phyloP scores from a whole-genome alignment of 2,329 filamentous ascomycete species.

The Microascus cirrosus region DNA sequence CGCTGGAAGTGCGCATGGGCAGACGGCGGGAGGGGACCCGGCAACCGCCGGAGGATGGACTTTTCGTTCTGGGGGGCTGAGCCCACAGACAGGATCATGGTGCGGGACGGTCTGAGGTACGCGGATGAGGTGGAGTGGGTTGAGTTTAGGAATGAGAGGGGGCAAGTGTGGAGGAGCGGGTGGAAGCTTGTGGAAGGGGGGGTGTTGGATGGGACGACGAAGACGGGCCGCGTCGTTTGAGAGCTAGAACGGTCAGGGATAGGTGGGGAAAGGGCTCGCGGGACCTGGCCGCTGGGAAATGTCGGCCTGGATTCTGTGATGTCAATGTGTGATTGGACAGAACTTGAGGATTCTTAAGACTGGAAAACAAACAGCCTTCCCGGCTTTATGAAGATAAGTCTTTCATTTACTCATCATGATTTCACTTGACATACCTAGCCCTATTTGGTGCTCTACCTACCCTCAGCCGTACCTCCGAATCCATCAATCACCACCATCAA shows the following conservation, averaged over 20 bases:
- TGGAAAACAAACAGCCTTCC: too few relatives aligned
- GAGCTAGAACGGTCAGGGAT: too few relatives aligned
- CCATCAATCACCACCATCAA: neutral
- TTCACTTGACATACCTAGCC: neutral
- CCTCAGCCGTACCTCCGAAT: too few relatives aligned
- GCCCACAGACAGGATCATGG: neutral
- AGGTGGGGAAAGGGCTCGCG: neutral
- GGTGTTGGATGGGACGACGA: neutral
- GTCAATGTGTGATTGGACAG: too few relatives aligned
- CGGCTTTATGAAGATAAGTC: too few relatives aligned
- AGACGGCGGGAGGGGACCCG: too few relatives aligned
- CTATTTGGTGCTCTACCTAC: neutral
- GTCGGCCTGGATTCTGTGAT: too few relatives aligned
- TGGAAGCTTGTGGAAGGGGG: neutral
- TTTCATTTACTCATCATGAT: neutral
- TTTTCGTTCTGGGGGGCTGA: neutral
- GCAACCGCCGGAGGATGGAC: neutral
- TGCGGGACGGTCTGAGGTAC: neutral
- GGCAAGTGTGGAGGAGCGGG: neutral
- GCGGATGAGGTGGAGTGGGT: neutral
- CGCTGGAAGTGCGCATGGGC: neutral
- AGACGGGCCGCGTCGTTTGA: neutral
- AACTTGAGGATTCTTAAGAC: too few relatives aligned
- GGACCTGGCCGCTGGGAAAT: neutral
- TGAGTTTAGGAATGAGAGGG: neutral